Base-by-base conservation (phyloP, 177 flowering plant genomes). In the Tripterygium wilfordii region DNA sequence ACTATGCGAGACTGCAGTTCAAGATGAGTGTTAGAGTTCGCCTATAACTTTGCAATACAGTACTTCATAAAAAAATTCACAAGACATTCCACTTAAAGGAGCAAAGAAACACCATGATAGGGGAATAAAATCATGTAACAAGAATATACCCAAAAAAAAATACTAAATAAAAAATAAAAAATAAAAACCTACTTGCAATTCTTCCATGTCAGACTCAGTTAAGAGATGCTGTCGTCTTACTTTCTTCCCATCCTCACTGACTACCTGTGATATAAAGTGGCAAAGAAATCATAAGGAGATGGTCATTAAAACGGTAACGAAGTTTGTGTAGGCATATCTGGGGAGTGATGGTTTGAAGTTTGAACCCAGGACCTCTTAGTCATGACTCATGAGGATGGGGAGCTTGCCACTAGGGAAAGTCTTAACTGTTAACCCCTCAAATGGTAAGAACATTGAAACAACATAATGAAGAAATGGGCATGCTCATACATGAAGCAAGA, bases 211-310 rank as follows among this genome's bases (percentile, higher is more conserved):
- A 7, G 80, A 62, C 51, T 79, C 85, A 27, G 96, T 77, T 29
- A 92, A 46, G n/a, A 86, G 88, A 63, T 71, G 64, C 59, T 42
- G 69, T 27, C 99, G 89, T 64, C 52, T 76, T 22, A 92, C 85
- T 67, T 74, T 88, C 70, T 84, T 88, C 19, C 92, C 96, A 68
- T 88, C 97, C 49, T 84, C 95, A 71, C 92, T 86, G 42, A 92
- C 97, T 40, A 71, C 79, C 99, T 92, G 58, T 23, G 52, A n/a
- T 43, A 35, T 16, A 31, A n/a, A n/a, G n/a, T 30, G 40, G 29
- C 36, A 48, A 8, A 14, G 55, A n/a, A 35, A 26, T 45, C 13
- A 31, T 22, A 4, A 15, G 38, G 8, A 35, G 42, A 4, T 8
- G 18, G 3, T 13, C 15, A 38, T 35, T 5, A 35, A 10, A 35